Evolutionary conservation across 2,329 filamentous ascomycete species (phyloP).

Genomic region (Hypoxylon rubiginosum): DNA sequence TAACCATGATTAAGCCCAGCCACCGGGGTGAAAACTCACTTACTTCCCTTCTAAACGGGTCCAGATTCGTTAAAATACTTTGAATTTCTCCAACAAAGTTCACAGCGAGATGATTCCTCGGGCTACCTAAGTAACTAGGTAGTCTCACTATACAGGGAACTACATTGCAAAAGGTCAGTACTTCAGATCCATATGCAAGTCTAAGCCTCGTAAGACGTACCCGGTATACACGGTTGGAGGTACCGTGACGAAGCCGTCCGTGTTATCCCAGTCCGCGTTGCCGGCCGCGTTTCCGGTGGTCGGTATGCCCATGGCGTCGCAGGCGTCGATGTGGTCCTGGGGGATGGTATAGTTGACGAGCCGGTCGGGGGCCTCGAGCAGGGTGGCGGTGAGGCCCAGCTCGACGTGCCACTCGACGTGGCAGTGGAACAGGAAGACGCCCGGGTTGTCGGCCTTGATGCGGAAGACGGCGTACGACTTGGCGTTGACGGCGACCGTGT

Average conservation of each 20-base stretch:
- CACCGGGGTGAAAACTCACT: neutral
- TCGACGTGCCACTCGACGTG: slow-evolving; percentile 74
- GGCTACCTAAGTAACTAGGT: neutral
- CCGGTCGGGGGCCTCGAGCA: slow-evolving; percentile 69
- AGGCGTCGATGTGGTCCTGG: slow-evolving; percentile 66
- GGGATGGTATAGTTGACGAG: slow-evolving; percentile 70
- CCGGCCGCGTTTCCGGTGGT: slow-evolving; percentile 76
- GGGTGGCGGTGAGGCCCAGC: slow-evolving; percentile 68
- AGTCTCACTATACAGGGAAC: slow-evolving; percentile 32
- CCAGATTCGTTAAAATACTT: neutral
- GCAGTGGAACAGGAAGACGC: slow-evolving; percentile 69
- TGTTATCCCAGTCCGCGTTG: slow-evolving; percentile 46
- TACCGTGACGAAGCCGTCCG: slow-evolving; percentile 48
- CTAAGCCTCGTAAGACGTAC: slow-evolving; percentile 37
- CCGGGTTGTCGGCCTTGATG: slow-evolving; percentile 66
- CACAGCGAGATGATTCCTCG: no score
- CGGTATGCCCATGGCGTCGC: slow-evolving; percentile 61
- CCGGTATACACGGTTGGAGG: slow-evolving; percentile 48
- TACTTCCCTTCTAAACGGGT: neutral
- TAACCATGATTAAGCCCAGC: neutral
- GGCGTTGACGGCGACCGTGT: slow-evolving; percentile 53
- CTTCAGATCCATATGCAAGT: neutral
- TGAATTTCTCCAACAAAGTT: neutral
- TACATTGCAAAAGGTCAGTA: slow-evolving; percentile 8
- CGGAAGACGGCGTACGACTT: slow-evolving; percentile 65